Evolutionary conservation across 805 yeast species (phyloP).

Genomic region (Cyberlindnera samutprakarnensis): DNA sequence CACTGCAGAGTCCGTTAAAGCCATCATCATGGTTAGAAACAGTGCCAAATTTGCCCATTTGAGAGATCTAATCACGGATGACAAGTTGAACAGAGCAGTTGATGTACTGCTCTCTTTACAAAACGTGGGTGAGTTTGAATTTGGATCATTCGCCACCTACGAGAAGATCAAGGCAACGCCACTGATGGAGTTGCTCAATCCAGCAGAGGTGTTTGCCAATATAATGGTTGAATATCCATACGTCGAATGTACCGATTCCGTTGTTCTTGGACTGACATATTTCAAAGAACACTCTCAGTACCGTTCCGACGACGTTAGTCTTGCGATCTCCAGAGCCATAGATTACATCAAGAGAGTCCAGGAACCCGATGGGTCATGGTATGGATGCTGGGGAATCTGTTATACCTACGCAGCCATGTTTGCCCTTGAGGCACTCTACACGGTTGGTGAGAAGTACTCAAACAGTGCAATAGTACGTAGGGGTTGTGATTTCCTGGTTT

Average conservation of each 20-base stretch:
- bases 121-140: constrained; percentile 69
- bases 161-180: constrained; percentile 82
- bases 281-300: constrained; percentile 64
- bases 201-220: constrained; percentile 97
- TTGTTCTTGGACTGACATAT: constrained; percentile 80
- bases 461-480: constrained; percentile 54
- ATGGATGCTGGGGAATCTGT: constrained; percentile 98
- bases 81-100: constrained; percentile 55
- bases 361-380: constrained; percentile 86
- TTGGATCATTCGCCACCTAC: constrained; percentile 89
- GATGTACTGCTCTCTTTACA: constrained; percentile 74
- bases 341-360: constrained; percentile 65
- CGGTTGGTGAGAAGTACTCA: constrained; percentile 55
- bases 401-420: constrained; percentile 96
- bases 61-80: constrained; percentile 44
- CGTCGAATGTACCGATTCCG: constrained; percentile 96
- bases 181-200: constrained; percentile 69
- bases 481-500: constrained; percentile 81
- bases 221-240: constrained; percentile 98
- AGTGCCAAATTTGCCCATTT: constrained; percentile 43
- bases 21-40: constrained; percentile 83
- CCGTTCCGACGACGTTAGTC: constrained; percentile 52
- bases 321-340: constrained; percentile 70
- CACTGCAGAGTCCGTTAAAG: constrained; percentile 92
- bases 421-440: constrained; percentile 84